A percentile compares a stretch with the other conserved stretches of the same genome.
Evolutionary conservation across 768 basidiomycete species (phyloP).

Genomic region (Coprinopsis cinerea): DNA sequence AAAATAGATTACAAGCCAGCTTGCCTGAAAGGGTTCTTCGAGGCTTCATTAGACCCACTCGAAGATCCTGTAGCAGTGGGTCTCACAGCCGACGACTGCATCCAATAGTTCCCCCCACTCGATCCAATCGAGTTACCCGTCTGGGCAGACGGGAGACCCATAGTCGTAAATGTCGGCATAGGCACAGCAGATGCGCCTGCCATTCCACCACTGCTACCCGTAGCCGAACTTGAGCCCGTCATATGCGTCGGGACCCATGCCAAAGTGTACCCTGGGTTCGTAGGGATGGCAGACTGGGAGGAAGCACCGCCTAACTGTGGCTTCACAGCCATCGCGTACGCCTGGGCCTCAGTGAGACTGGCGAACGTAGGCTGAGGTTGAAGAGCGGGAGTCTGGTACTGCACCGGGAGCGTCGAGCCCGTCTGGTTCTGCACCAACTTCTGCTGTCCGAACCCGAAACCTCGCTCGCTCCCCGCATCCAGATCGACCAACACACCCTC

Average conservation of each 20-base stretch:
- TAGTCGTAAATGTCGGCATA: background rate
- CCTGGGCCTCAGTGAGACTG: constrained; percentile 6
- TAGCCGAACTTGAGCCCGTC: background rate
- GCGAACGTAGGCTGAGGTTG: background rate
- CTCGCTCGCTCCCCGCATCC: background rate
- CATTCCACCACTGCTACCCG: background rate
- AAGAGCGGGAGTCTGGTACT: background rate
- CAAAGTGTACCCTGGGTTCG: background rate
- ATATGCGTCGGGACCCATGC: constrained; percentile 1
- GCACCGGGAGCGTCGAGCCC: background rate
- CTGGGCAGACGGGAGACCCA: background rate
- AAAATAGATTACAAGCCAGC: background rate
- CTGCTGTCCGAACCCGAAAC: background rate
- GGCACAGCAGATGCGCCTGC: background rate
- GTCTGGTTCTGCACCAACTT: background rate
- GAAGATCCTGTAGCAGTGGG: constrained; percentile 7
- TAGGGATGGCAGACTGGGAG: background rate
- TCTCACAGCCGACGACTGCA: background rate
- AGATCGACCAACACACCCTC: background rate
- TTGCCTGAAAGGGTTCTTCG: constrained; percentile 11
- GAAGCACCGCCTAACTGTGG: background rate
- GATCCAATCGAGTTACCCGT: background rate
- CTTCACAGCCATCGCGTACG: constrained; percentile 3
- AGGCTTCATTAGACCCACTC: background rate
- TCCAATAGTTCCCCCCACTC: constrained; percentile 1